phyloP scores from a whole-genome alignment of 208 protist species.

The Entamoeba dispar region DNA sequence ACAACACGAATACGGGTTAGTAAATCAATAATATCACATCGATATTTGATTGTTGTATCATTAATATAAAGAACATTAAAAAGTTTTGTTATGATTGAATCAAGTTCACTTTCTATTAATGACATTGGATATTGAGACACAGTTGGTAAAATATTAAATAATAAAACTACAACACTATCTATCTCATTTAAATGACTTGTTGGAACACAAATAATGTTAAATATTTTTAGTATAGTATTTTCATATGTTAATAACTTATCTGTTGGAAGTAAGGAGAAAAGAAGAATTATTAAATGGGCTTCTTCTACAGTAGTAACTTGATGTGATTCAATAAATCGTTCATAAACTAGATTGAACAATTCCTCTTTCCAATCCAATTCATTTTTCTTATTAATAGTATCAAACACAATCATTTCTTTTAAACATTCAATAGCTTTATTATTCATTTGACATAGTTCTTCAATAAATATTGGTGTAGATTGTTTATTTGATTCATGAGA shows the following conservation, averaged over 20 bases:
- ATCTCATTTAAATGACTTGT: background rate
- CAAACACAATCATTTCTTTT: background rate
- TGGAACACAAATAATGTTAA: background rate
- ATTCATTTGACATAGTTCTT: background rate
- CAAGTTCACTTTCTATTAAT: background rate
- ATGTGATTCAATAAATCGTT: background rate
- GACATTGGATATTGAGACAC: background rate
- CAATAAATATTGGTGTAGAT: background rate
- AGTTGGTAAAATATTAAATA: background rate
- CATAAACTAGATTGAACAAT: background rate
- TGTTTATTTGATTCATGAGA: background rate
- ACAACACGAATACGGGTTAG: background rate
- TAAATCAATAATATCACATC: background rate
- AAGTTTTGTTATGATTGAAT: background rate
- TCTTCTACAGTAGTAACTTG: background rate
- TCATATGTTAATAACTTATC: background rate
- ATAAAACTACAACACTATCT: background rate
- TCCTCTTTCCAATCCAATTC: background rate
- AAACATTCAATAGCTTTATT: background rate
- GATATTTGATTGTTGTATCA: background rate
- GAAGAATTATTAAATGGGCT: background rate
- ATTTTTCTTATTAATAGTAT: background rate
- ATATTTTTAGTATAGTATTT: background rate
- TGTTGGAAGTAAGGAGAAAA: background rate
- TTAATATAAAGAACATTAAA: background rate